Base-by-base conservation (phyloP, 805 yeast genomes). In the Cyberlindnera suaveolens region DNA sequence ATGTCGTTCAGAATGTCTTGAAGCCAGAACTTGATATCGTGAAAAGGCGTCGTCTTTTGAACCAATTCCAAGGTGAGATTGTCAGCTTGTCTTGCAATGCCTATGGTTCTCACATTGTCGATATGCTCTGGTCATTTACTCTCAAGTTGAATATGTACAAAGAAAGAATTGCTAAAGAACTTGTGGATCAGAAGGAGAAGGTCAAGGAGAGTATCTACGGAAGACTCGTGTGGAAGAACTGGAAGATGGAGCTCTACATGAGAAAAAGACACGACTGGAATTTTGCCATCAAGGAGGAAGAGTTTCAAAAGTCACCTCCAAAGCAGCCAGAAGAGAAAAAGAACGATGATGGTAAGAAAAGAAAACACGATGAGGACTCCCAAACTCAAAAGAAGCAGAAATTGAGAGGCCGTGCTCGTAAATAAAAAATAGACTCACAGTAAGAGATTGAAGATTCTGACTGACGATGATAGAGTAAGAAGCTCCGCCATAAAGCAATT, bases 211-310 rank as follows among this genome's bases (percentile, higher is more conserved):
- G 96, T 58, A 75, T 70, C 11, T 93, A 91, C 57, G 99, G 99
- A 31, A 78, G 82, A 58, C 74, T 80, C 54, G 98, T 93, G 2
- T 93, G 97, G 98, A 86, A 83, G 61, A 91, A 91, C 62, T 93
- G 97, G 97, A 67, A 75, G 27, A 74, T 91, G 82, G 98, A 93
- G 60, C 65, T 81, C 53, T 91, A 79, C 56, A 59, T 68, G 10
- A 73, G 95, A 58, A 80, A 81, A 63, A 76, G 81, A 61, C 77
- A 70, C 56, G 96, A 89, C 57, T 91, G 98, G 98, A 86, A 84
- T 63, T 66, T 53, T 45, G 51, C 75, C 32, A 71, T 82, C 15
- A 85, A 78, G 45, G 74, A 75, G 36, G 75, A 74, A 51, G 77
- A 74, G 47, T 52, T 59, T 34, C 73, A 64, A 34, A 48, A 63